Evolutionary conservation across 1,284 basidiomycete species (phyloP).

Genomic region (Tranzscheliella williamsii): DNA sequence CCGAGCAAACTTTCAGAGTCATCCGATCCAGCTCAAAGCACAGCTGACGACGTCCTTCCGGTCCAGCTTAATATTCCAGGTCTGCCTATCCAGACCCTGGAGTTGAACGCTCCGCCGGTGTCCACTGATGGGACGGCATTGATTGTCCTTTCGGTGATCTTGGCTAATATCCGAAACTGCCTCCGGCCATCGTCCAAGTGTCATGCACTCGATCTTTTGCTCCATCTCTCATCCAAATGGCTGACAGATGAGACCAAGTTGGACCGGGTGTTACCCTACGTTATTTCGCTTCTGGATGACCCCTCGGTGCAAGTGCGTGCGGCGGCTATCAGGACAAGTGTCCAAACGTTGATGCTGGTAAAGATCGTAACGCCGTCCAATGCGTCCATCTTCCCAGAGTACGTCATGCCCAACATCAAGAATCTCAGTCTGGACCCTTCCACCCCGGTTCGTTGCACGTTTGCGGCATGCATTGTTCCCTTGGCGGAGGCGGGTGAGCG

Average conservation of each 20-base stretch:
- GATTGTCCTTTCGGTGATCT: constrained; percentile 79
- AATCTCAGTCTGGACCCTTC: constrained; percentile 81
- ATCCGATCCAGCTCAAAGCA: background rate
- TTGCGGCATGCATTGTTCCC: constrained; percentile 82
- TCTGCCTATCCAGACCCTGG: constrained; percentile 15
- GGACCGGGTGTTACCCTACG: constrained; percentile 88
- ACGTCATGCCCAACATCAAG: constrained; percentile 86
- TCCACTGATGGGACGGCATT: constrained; percentile 75
- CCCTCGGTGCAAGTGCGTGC: constrained; percentile 72
- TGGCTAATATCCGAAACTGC: constrained; percentile 88
- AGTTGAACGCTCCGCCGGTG: constrained; percentile 4
- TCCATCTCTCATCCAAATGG: constrained; percentile 74
- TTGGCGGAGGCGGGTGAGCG: constrained; percentile 81
- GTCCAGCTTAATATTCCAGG: constrained; percentile 48
- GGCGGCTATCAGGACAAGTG: constrained; percentile 76
- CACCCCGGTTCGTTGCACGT: constrained; percentile 82
- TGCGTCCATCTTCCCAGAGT: constrained; percentile 83
- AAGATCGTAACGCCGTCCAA: constrained; percentile 87
- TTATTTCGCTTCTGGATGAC: constrained; percentile 85
- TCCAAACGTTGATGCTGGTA: constrained; percentile 82
- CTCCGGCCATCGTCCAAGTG: constrained; percentile 82
- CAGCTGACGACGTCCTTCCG: constrained; percentile 25
- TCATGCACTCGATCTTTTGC: constrained; percentile 81
- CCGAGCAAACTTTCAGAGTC: background rate
- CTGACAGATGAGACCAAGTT: constrained; percentile 93